These are phyloP conservation scores for Liriodendron chinense DNA, from an alignment of 164 flowering plant species.

Conservation along the genomic window DNA sequence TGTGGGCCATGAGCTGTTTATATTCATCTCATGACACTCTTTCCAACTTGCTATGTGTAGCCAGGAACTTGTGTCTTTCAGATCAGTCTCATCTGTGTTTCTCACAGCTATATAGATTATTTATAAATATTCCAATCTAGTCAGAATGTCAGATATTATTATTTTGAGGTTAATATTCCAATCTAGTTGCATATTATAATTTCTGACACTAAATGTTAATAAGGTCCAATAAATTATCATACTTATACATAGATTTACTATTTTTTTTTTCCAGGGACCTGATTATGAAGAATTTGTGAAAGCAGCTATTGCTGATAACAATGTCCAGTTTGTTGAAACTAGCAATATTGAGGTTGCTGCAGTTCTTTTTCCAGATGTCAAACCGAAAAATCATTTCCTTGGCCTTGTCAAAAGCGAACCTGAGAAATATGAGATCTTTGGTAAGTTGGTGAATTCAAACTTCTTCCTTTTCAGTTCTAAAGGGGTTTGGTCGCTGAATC, in stretches of 20 bases:
- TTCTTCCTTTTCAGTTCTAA: neutral
- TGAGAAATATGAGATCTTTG: slow-evolving; percentile 66
- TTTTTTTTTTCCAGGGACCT: slow-evolving; percentile 46
- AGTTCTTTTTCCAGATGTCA: slow-evolving; percentile 59
- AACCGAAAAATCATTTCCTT: slow-evolving; percentile 36
- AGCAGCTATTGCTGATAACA: slow-evolving; percentile 69
- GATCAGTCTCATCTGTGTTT: neutral
- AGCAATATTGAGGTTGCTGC: slow-evolving; percentile 51
- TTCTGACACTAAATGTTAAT: neutral
- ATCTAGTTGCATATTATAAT: neutral
- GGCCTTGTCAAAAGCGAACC: slow-evolving; percentile 89
- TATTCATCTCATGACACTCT: neutral
- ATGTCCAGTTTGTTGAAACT: slow-evolving; percentile 79
- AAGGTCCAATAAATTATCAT: neutral
- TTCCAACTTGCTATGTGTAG: neutral
- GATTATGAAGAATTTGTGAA: slow-evolving; percentile 68
- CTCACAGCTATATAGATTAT: neutral
- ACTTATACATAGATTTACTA: neutral
- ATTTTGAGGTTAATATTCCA: neutral
- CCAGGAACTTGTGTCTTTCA: neutral
- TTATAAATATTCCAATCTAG: neutral
- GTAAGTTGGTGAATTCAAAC: slow-evolving; percentile 40
- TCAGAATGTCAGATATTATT: neutral
- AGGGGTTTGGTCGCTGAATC: neutral
- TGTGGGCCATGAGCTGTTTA: no score